These are phyloP conservation scores for Ramalina peruviana DNA, from an alignment of 495 filamentous ascomycete genomes.

Conservation along the genomic window DNA sequence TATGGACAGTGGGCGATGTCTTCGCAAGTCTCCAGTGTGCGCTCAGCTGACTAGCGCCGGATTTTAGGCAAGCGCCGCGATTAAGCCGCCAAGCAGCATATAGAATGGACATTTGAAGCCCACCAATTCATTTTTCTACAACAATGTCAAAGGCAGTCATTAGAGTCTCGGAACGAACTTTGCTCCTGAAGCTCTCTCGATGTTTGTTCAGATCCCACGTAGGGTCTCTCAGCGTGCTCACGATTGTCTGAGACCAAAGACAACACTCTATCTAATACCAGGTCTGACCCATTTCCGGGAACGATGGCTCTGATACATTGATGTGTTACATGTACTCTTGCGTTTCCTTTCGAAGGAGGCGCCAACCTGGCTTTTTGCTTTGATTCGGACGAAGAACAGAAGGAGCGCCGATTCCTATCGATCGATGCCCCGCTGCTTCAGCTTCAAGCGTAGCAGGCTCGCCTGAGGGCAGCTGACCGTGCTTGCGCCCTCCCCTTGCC, in stretches of 20 bases:
- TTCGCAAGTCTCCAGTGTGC: background rate
- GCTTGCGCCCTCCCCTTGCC: constrained; percentile 60
- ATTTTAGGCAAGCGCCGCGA: background rate
- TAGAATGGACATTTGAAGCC: background rate
- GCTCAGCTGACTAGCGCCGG: background rate
- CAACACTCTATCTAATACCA: constrained; percentile 53
- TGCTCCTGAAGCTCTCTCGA: constrained; percentile 38
- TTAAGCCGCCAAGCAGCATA: background rate
- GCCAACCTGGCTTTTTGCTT: no score
- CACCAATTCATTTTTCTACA: constrained; percentile 37
- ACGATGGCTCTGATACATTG: constrained; percentile 41
- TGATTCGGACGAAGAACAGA: no score
- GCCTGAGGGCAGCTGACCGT: constrained; percentile 79
- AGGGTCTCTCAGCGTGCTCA: constrained; percentile 90
- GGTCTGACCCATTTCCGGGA: constrained; percentile 37
- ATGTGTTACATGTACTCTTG: constrained; percentile 28
- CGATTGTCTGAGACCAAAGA: constrained; percentile 83
- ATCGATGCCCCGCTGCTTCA: constrained; percentile 54
- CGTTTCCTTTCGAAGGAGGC: background rate
- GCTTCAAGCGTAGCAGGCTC: constrained; percentile 62
- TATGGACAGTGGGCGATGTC: background rate
- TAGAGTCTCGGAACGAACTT: constrained; percentile 99
- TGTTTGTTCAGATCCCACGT: constrained; percentile 81
- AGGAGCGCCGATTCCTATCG: no score
- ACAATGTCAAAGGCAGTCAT: constrained; percentile 92